Evolutionary conservation across 2,329 filamentous ascomycete genomes (phyloP), one percentile per base, ranked within the genome.

Genomic region (Fusarium sororula): DNA sequence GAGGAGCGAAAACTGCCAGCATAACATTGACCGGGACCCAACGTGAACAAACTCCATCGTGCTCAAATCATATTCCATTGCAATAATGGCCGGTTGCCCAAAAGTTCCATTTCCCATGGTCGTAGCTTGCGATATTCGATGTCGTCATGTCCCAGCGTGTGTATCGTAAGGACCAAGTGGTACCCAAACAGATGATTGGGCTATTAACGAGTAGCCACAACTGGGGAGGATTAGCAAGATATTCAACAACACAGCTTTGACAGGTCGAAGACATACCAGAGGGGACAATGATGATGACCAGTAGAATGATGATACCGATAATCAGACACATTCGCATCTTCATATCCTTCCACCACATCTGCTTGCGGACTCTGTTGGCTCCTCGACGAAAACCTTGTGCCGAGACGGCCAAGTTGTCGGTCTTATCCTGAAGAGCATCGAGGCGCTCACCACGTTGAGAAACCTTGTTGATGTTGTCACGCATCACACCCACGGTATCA

Each of bases 301-400:
- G 90, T 79, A 99, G 88, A 78, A 98, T 90, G 83, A 98, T 93
- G 84, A 99, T 93, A 80, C 95, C 96, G 68, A 92, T 88, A 81
- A 97, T 93, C 79, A 99, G 88, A 86, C 96, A 98, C 88, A 98
- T 96, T 84, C 96, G 92, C 96, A 99, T 99, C 91, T 98, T 98
- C 94, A 98, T 97, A 82, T 98, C 96, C 90, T 98, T 98, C 96
- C 95, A 98, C 96, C 96, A 98, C 96, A 98, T 98, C 85, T 97
- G 92, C 88, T 95, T 96, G 84, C 96, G 92, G 78, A 99, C 96
- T 79, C 94, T 89, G 88, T 98, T 99, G 84, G 97, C 96, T 75
- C 96, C 96, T 77, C 95, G 92, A 80, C 95, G 94, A 90, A 99
- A 99, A 73, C 94, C 95, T 84, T 98, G 95, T 68, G 96, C 96